Percentiles rank a stretch among this genome's conserved stretches.
Conservation (phyloP, 495 filamentous ascomycete species). For the Trichocladium uniseriatum region DNA sequence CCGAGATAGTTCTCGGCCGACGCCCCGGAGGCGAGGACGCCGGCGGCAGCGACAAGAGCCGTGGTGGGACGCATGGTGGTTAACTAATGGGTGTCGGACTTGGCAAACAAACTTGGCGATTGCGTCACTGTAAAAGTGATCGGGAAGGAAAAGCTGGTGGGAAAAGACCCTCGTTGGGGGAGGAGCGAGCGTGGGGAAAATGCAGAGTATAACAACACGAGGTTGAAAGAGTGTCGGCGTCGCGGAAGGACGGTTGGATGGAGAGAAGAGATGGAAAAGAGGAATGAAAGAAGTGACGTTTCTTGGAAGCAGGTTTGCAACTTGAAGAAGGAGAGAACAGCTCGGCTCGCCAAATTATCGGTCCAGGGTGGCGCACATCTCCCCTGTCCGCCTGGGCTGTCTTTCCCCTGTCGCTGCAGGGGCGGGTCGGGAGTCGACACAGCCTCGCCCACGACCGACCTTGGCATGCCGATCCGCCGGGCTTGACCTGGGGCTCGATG, state of each 20-base stretch:
- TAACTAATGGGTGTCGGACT: background rate
- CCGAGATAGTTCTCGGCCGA: slow-evolving; percentile 35
- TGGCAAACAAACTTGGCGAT: slow-evolving; percentile 14
- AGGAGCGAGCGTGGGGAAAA: slow-evolving; percentile 3
- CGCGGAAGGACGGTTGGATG: slow-evolving; percentile 12
- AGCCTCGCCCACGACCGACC: background rate
- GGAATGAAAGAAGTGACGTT: background rate
- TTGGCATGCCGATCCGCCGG: slow-evolving; percentile 2
- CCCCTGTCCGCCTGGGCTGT: background rate
- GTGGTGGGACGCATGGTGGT: slow-evolving; percentile 21
- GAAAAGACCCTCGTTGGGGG: too few species aligned
- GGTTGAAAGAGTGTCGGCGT: slow-evolving; percentile 11
- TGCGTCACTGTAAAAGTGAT: background rate
- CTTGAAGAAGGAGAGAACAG: slow-evolving; percentile 5
- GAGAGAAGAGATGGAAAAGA: background rate
- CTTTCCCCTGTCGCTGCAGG: slow-evolving; percentile 1
- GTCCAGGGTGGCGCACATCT: background rate
- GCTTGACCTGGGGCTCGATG: background rate
- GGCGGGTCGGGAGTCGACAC: slow-evolving; percentile 8
- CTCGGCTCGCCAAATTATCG: slow-evolving; percentile 5
- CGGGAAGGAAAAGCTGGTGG: background rate
- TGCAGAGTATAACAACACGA: background rate
- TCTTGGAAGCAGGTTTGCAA: background rate
- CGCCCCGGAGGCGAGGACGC: slow-evolving; percentile 25
- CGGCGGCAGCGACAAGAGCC: slow-evolving; percentile 22